Evolutionary conservation across 2,329 filamentous ascomycete species (phyloP), one percentile per base, ranked within the genome.

Genomic region (Camillea tinctor): DNA sequence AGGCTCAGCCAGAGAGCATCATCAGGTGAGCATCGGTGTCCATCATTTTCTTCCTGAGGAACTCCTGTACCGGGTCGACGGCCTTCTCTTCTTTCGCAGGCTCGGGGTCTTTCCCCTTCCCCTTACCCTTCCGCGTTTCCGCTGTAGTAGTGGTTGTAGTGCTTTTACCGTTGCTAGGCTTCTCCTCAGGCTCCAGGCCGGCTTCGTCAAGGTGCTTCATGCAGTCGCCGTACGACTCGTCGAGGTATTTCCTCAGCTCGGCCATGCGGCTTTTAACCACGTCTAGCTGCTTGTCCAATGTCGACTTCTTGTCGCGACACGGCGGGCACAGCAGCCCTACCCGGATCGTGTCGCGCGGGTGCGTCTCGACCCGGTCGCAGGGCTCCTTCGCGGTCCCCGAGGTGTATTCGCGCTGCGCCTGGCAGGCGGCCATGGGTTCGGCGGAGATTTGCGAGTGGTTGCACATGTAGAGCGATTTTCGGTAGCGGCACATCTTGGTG

Each of bases 401-500:
- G 8, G 59, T 13, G 59, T 62, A 64, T 6, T 64, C 60, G 2
- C 54, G 50, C 49, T 68, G 68, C 15, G 13, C 15, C 8, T 56
- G 8, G 50, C 72, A 73, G 9, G 40, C 4, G 6, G 40, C 40
- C 20, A 65, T 13, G 2, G 66, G 65, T 26, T 56, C 24, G 1
- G 52, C 17, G 4, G 58, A 59, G 24, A 62, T 30, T 5, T 60
- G 58, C 2, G 60, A 24, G 62, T 73, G 71, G 64, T 72, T 72
- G 62, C 72, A 73, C 11, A 21, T 4, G 58, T 61, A 70, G 30
- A 70, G 56, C 1, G 61, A 61, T 50, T 66, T 67, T n/a, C 67
- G 64, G 65, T 69, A 67, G 17, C 30, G 56, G 52, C 72, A 73
- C 72, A 73, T 73, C 19, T 8, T 60, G 17, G 17, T 44, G 13